Conservation (phyloP, 352 stramenopile genomes). For the Phytopythium mirpurense region DNA sequence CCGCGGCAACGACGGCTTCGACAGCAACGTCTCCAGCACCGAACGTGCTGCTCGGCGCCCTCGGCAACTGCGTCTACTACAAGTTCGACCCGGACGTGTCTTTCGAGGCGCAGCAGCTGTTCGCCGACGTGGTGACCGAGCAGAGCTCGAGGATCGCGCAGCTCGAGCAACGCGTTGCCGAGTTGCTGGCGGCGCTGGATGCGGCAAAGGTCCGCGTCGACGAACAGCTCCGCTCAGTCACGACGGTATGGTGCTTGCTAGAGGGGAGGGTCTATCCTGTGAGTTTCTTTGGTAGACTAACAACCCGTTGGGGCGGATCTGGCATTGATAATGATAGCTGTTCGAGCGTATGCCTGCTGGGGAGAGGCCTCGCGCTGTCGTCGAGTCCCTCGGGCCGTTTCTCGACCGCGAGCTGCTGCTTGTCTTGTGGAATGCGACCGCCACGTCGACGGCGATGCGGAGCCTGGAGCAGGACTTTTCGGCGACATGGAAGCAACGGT, state of each 20-base stretch:
- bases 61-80: constrained; percentile 60
- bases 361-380: constrained; percentile 23
- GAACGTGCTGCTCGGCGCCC: constrained; percentile 35
- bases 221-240: constrained; percentile 21
- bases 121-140: constrained; percentile 29
- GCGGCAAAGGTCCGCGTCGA: constrained; percentile 20
- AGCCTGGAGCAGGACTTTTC: constrained; percentile 13
- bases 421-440: constrained; percentile 56
- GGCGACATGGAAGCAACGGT: background rate
- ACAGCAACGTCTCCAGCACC: background rate
- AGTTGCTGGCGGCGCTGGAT: constrained; percentile 17
- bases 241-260: background rate
- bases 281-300: no score
- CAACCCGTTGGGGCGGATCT: no score
- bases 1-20: background rate
- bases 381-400: constrained; percentile 41
- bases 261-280: no score
- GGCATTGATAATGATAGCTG: no score
- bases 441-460: constrained; percentile 13
- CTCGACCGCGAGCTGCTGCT: constrained; percentile 52
- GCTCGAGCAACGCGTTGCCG: constrained; percentile 17
- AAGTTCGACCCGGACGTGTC: constrained; percentile 34
- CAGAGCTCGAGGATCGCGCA: constrained; percentile 18
- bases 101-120: constrained; percentile 32
- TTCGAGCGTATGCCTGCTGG: constrained; percentile 33